Evolutionary conservation across 345 rosid species (phyloP), one percentile per base, ranked within the genome.

Genomic region (Lenwebbia sp.): DNA sequence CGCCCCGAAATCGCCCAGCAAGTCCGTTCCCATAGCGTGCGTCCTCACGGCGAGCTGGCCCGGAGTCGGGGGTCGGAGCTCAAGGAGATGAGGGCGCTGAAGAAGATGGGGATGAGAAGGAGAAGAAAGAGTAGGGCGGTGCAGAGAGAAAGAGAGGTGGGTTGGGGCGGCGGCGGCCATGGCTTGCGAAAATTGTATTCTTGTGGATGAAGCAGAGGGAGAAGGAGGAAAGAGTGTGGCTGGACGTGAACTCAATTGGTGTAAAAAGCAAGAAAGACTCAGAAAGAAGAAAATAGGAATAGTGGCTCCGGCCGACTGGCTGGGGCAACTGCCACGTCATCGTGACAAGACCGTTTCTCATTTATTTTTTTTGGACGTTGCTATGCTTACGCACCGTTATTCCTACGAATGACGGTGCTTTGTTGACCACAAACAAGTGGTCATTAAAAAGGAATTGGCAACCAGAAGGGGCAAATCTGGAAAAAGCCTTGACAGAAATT

Each of bases 1-100:
- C 14, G 93, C 95, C 28, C 98, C 96, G 84, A 95, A 95, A 86
- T 94, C 98, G 22, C 95, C 96, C 87, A 89, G 28, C 62, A 55
- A 3, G 84, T 93, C 95, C 54, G 28, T 2, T 7, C 87, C 92
- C 84, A 47, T 6, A 12, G 91, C 94, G 49, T 85, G 87, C 47
- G 54, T 88, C 86, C 87, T 88, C 84, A 88, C 37, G 65, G 51
- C 15, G 47, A 57, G 76, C 76, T 85, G 83, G 56, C 76, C 22
- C 56, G 33, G 83, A 83, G 62, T 21, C 55, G 26, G 37, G 58
- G 47, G 21, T 25, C 30, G 83, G 11, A 74, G 53, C n/a, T 25
- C 52, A 4, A 13, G 13, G 57, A 62, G 62, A 54, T 0, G 83
- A 10, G 47, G 47, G 19, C 23, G 78, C 78, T 19, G 78, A 37